Evolutionary conservation across 352 stramenopile species (phyloP).

Genomic region (Phytophthora agathidicida): DNA sequence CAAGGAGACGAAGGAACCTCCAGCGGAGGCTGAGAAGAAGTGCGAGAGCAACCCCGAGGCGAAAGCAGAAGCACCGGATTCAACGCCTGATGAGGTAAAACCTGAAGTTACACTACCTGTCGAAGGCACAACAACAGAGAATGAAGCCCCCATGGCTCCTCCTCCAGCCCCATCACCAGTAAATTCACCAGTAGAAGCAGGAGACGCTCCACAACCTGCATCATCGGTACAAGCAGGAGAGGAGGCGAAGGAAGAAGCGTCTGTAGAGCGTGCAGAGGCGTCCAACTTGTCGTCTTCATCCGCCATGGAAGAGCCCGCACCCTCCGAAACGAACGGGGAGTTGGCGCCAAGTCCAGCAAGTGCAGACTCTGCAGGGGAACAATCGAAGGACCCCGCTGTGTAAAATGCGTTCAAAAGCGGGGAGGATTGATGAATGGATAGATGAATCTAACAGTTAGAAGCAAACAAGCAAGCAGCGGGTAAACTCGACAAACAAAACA

Average conservation of each 20-base stretch:
- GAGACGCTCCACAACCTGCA: conserved; percentile 8
- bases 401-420: conserved; percentile 19
- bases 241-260: neutral
- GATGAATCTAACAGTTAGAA: conserved; percentile 39
- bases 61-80: conserved; percentile 4
- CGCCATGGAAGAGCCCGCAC: conserved; percentile 5
- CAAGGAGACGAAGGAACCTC: neutral
- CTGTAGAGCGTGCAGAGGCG: neutral
- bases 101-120: neutral
- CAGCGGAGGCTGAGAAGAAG: conserved; percentile 7
- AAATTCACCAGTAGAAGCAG: conserved; percentile 29
- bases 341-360: conserved; percentile 14
- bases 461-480: no score
- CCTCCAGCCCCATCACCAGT: conserved; percentile 2
- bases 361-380: conserved; percentile 6
- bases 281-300: conserved; percentile 5
- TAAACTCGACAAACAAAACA: conserved; percentile 32
- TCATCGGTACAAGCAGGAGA: conserved; percentile 20
- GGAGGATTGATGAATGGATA: conserved; percentile 33
- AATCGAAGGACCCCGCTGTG: conserved; percentile 20
- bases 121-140: conserved; percentile 7
- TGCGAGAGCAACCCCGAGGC: conserved; percentile 1
- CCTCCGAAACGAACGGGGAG: conserved; percentile 20
- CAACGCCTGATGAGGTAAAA: conserved; percentile 2
- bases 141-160: neutral